phyloP scores from a whole-genome alignment of 202 grass and related monocot genomes.

The Panicum hallii region DNA sequence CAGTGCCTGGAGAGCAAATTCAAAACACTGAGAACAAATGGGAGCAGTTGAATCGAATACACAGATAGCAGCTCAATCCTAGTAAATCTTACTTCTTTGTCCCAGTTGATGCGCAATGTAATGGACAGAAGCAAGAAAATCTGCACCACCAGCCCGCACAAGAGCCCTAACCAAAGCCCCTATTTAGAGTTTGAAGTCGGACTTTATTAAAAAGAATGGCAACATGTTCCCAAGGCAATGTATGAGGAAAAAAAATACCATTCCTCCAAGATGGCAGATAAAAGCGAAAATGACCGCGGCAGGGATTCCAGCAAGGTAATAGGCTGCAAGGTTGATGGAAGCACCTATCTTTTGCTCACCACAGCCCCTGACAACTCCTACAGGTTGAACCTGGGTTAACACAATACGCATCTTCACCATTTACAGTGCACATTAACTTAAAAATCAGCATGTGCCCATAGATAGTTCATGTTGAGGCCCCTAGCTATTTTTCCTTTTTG shows the following conservation, averaged over 20 bases:
- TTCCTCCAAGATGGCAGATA: slow-evolving; percentile 51
- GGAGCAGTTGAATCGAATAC: not conserved
- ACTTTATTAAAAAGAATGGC: no score
- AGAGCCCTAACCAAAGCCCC: slow-evolving; percentile 66
- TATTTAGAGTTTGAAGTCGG: not conserved
- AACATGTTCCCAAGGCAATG: no score
- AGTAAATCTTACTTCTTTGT: slow-evolving; percentile 52
- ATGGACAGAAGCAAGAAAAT: slow-evolving; percentile 40
- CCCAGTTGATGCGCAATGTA: slow-evolving; percentile 54
- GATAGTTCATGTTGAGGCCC: no score
- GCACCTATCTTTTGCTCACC: slow-evolving; percentile 55
- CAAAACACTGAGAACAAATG: not conserved
- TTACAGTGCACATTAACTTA: no score
- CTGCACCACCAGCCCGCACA: slow-evolving; percentile 54
- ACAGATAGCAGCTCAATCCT: not conserved
- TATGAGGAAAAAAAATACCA: slow-evolving; percentile 19
- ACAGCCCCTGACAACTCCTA: slow-evolving; percentile 50
- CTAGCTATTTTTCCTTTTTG: not conserved
- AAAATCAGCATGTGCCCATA: no score
- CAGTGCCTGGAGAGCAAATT: slow-evolving; percentile 39
- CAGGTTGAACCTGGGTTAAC: not conserved
- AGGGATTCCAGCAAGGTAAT: not conserved
- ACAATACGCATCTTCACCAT: no score
- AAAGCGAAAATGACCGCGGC: slow-evolving; percentile 40
- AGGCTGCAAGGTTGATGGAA: not conserved